Evolutionary conservation across 805 yeast species (phyloP).

Genomic region (Pichia phayaonensis): DNA sequence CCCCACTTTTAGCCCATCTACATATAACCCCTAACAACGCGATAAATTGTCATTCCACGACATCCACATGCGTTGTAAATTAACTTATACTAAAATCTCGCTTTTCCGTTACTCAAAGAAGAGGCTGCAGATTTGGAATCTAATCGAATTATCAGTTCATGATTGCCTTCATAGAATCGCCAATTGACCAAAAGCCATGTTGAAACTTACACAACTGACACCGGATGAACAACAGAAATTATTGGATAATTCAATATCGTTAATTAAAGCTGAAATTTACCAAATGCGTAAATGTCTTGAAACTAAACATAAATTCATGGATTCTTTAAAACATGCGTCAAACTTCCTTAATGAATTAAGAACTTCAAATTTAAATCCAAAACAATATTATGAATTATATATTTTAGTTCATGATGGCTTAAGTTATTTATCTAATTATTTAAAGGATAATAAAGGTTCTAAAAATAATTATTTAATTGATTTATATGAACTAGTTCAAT

Average conservation of each 20-base stretch:
- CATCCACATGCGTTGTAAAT: not conserved
- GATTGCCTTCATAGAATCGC: not conserved
- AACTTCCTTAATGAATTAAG: conserved; percentile 75
- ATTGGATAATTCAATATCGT: conserved; percentile 38
- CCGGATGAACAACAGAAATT: conserved; percentile 22
- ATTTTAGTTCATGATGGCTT: conserved; percentile 78
- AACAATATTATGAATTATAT: conserved; percentile 89
- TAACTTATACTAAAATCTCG: not conserved
- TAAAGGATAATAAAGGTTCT: conserved; percentile 39
- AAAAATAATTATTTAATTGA: conserved; percentile 70
- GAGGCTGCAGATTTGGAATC: not conserved
- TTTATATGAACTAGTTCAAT: conserved; percentile 89
- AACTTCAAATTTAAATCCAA: conserved; percentile 69
- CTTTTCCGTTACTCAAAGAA: not conserved
- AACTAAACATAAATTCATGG: conserved; percentile 61
- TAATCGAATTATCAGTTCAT: not conserved
- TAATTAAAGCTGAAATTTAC: conserved; percentile 61
- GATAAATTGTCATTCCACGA: not conserved
- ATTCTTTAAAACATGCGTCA: conserved; percentile 82
- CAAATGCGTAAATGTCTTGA: conserved; percentile 74
- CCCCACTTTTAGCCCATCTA: too few relatives aligned
- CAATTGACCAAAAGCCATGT: conserved; percentile 1
- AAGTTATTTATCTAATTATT: conserved; percentile 54
- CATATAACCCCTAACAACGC: not conserved
- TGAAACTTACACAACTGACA: conserved; percentile 13